Evolutionary conservation across 2,329 filamentous ascomycete genomes (phyloP).

Genomic region (Apiospora rasikravindrae): DNA sequence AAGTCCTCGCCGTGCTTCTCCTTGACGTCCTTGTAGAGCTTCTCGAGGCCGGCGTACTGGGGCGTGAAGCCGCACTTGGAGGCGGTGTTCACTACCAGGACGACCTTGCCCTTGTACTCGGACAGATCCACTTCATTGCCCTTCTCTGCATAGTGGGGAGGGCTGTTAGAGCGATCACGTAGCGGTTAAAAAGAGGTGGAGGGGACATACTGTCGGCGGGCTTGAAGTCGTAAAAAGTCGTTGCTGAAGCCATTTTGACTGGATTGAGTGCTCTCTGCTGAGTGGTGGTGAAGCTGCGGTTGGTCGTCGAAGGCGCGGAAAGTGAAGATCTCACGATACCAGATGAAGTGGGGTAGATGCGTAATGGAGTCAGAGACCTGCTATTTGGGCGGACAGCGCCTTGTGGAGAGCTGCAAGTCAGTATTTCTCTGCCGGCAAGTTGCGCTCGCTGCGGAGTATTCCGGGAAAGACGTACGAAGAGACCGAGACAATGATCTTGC

Average conservation of each 20-base stretch:
- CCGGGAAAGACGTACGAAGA: constrained; percentile 8
- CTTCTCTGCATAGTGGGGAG: constrained; percentile 60
- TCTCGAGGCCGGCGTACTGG: constrained; percentile 90
- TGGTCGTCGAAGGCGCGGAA: constrained; percentile 2
- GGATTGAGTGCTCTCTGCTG: constrained; percentile 21
- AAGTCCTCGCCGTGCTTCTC: constrained; percentile 76
- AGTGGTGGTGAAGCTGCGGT: background rate
- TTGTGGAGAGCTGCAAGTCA: constrained; percentile 2
- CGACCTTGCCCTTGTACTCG: constrained; percentile 85
- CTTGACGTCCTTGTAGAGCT: constrained; percentile 80
- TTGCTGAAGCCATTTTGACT: constrained; percentile 68
- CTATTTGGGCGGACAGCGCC: constrained; percentile 4
- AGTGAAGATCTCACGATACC: constrained; percentile 13
- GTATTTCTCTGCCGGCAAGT: background rate
- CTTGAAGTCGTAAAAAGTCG: constrained; percentile 83
- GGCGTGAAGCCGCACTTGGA: constrained; percentile 99
- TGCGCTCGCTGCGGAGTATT: background rate
- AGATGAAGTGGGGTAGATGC: constrained; percentile 9
- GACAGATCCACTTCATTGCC: constrained; percentile 73
- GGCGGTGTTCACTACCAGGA: constrained; percentile 96
- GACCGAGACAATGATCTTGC: constrained; percentile 3
- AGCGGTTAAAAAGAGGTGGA: constrained; percentile 17
- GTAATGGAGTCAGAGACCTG: background rate
- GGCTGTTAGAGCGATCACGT: background rate
- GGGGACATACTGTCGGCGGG: constrained; percentile 74